Evolutionary conservation across 1,284 basidiomycete genomes (phyloP).

Genomic region (Malassezia psittaci): DNA sequence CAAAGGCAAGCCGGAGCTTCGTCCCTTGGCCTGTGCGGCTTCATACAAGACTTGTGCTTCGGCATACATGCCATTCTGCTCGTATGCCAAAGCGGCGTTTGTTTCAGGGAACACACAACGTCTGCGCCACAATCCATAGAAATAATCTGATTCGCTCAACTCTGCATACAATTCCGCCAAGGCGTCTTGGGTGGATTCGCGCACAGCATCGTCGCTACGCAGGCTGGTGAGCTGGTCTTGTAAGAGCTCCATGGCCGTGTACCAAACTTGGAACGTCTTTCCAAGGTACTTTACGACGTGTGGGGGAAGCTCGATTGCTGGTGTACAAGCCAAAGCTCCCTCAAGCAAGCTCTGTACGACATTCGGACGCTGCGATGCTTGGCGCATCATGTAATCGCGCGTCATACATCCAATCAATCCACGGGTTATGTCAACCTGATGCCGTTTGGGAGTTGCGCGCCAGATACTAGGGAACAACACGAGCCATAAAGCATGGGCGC

Average conservation of each 20-base stretch:
- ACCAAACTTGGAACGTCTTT: conserved; percentile 93
- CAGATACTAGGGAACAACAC: conserved; percentile 80
- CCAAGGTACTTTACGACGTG: conserved; percentile 92
- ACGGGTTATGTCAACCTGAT: conserved; percentile 78
- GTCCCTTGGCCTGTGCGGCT: conserved; percentile 74
- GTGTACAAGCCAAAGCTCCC: conserved; percentile 71
- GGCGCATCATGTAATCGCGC: conserved; percentile 84
- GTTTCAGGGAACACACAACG: conserved; percentile 81
- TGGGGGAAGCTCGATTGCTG: conserved; percentile 79
- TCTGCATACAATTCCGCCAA: conserved; percentile 92
- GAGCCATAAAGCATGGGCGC: conserved; percentile 79
- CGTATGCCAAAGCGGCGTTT: conserved; percentile 80
- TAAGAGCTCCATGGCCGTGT: conserved; percentile 80
- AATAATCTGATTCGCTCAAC: conserved; percentile 89
- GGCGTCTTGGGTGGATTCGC: conserved; percentile 79
- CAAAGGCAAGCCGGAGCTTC: conserved; percentile 74
- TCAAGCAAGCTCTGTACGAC: conserved; percentile 82
- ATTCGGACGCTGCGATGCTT: conserved; percentile 84
- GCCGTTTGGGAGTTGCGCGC: conserved; percentile 70
- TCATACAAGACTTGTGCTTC: conserved; percentile 85
- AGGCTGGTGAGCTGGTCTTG: conserved; percentile 60
- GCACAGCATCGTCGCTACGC: conserved; percentile 64
- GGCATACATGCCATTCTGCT: conserved; percentile 96
- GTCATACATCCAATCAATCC: conserved; percentile 82
- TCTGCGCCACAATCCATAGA: conserved; percentile 90